These are phyloP conservation scores for Flaveria floridana DNA, from an alignment of 140 eudicot genomes.

Conservation along the genomic window DNA sequence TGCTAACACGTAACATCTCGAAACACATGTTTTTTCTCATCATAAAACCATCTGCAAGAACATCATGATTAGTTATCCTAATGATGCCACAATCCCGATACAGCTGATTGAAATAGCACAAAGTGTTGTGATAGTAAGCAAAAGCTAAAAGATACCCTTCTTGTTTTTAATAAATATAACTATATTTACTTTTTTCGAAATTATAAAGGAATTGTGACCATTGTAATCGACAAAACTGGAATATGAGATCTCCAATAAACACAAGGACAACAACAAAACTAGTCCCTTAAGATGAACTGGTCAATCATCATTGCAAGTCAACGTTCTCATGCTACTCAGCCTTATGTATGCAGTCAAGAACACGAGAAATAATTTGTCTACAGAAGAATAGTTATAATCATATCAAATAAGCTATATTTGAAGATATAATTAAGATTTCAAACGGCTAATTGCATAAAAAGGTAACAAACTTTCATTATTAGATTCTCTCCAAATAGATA, in stretches of 20 bases:
- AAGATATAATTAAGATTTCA: neutral
- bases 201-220: neutral
- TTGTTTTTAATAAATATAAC: neutral
- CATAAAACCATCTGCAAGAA: constrained; percentile 15
- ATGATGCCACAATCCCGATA: neutral
- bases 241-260: too few relatives aligned
- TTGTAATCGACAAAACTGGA: neutral
- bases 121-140: neutral
- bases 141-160: neutral
- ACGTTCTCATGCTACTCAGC: too few relatives aligned
- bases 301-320: too few relatives aligned
- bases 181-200: neutral
- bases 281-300: too few relatives aligned
- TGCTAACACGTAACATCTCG: constrained; percentile 11
- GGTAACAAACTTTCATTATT: neutral
- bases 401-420: neutral
- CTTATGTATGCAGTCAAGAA: too few relatives aligned
- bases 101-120: neutral
- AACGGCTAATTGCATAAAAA: neutral
- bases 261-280: too few relatives aligned
- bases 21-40: constrained; percentile 12
- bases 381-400: neutral
- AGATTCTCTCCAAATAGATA: too few relatives aligned
- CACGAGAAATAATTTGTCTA: neutral
- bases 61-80: neutral